Base-by-base conservation (phyloP, 768 basidiomycete genomes). In the Mrakia hoshinonis region DNA sequence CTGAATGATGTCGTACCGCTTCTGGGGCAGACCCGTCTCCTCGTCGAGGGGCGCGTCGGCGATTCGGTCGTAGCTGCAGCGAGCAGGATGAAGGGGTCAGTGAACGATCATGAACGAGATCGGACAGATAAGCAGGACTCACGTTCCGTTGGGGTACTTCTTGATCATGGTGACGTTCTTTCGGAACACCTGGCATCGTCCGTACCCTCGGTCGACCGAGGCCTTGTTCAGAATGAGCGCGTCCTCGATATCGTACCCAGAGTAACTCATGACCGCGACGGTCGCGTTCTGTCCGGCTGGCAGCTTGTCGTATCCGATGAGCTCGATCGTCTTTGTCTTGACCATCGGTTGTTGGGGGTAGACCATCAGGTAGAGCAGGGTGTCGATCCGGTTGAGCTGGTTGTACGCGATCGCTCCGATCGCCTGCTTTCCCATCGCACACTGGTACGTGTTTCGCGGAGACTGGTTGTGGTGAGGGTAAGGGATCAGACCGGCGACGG, bases 321-420 rank as follows among this genome's bases (percentile, higher is more conserved):
- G 81, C 79, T 99, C 96, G 69, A 98, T 99, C 2, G 96, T 96
- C 80, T 93, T 94, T 7, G 96, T 96, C 81, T 98, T 97, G 73
- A 97, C 94, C 95, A 99, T 96, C 3, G 96, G 96, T 76, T 97
- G 92, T 78, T 99, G 96, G 29, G 96, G 96, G 76, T 99, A 99
- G 12, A 97, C 93, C 46, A 91, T 89, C 64, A 99, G 85, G 81
- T 99, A 99, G n/a, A 99, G 84, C 48, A 99, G 85, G 0, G 96
- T 99, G 79, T 99, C 96, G 78, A 99, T 98, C 55, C 96, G 86
- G 77, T 92, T 92, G 75, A 97, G 86, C 79, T 99, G 96, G 79
- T 98, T 99, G 81, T 94, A 96, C 0, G 88, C 95, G 73, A 99
- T 99, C 15, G 94, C 94, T 26, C 96, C 96, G 74, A 99, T 99